Evolutionary conservation across 768 basidiomycete genomes (phyloP).

Genomic region (Dentipellis sp.): DNA sequence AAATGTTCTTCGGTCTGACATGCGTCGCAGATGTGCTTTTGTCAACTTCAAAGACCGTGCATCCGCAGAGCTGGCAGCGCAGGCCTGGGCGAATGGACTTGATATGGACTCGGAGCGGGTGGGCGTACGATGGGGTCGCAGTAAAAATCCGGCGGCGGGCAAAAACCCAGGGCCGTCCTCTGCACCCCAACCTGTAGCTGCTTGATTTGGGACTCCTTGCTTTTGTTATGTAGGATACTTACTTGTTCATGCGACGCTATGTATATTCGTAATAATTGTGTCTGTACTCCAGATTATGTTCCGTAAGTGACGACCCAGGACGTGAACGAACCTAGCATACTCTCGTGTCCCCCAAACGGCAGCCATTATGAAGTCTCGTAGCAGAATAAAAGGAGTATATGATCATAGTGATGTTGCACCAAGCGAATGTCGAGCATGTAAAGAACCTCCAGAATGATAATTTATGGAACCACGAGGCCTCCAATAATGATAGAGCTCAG

Average conservation of each 20-base stretch:
- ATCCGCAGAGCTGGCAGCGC: slow-evolving; percentile 82
- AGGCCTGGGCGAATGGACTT: slow-evolving; percentile 84
- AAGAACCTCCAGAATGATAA: too few relatives aligned
- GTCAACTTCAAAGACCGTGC: slow-evolving; percentile 82
- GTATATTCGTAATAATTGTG: too few relatives aligned
- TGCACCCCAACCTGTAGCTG: background rate
- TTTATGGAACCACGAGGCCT: slow-evolving; percentile 13
- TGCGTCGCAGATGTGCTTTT: slow-evolving; percentile 73
- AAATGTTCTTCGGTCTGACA: background rate
- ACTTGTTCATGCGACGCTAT: too few relatives aligned
- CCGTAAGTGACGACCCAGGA: too few relatives aligned
- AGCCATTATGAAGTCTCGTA: too few relatives aligned
- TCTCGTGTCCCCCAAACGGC: too few relatives aligned
- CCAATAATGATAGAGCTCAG: slow-evolving; percentile 23
- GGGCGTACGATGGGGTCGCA: slow-evolving; percentile 84
- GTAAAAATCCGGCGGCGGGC: slow-evolving; percentile 25
- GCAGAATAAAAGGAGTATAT: too few relatives aligned
- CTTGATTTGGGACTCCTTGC: background rate
- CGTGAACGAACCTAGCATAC: too few relatives aligned
- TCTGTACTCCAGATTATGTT: too few relatives aligned
- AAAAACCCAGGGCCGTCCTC: background rate
- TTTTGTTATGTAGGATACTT: background rate
- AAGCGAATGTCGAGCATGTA: too few relatives aligned
- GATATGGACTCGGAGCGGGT: slow-evolving; percentile 74
- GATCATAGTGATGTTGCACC: too few relatives aligned